Evolutionary conservation across 495 filamentous ascomycete species (phyloP), one percentile per base, ranked within the genome.

Genomic region (Hypoxylon rickii): DNA sequence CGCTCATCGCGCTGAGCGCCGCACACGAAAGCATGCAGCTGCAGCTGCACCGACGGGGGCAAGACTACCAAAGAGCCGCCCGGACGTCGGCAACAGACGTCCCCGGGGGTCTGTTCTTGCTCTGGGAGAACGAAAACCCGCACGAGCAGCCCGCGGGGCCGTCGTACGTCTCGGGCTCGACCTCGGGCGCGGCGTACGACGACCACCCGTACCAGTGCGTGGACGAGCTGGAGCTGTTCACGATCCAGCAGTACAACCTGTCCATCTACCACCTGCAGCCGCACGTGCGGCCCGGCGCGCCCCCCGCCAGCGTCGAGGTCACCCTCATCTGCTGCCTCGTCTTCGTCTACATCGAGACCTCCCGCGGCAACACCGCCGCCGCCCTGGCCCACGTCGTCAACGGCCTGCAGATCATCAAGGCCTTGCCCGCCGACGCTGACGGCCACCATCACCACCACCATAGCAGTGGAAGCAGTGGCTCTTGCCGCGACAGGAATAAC

Each of bases 221-320:
- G 13, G 66, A 67, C n/a, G 49, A 63, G 12, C 61, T 72, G 7
- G 70, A 75, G 18, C 33, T 73, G 3, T 71, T 72, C 52, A 66
- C 56, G 50, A 72, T 75, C 49, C 68, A 73, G 43, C 70, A 73
- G 38, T 73, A 75, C 58, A 75, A 72, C 69, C 51, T 64, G 2
- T 71, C 72, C 10, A 57, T 72, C 38, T 63, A 65, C 40, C 60
- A 64, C 37, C 55, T 73, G n/a, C 61, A 68, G 18, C 44, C 54
- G 19, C 67, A 70, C 33, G 66, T 64, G 2, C 48, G 47, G 16
- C 67, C 64, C 1, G 51, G 51, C 16, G 60, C 66, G n/a, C 34
- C 46, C 17, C 31, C 59, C 10, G 61, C 66, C 1, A 71, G 68
- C 59, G 60, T 71, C 18, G 58, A 66, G 24, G 48, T 69, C 1